Evolutionary conservation across 2,329 filamentous ascomycete genomes (phyloP), one percentile per base, ranked within the genome.

Genomic region (Penicillium sp.): DNA sequence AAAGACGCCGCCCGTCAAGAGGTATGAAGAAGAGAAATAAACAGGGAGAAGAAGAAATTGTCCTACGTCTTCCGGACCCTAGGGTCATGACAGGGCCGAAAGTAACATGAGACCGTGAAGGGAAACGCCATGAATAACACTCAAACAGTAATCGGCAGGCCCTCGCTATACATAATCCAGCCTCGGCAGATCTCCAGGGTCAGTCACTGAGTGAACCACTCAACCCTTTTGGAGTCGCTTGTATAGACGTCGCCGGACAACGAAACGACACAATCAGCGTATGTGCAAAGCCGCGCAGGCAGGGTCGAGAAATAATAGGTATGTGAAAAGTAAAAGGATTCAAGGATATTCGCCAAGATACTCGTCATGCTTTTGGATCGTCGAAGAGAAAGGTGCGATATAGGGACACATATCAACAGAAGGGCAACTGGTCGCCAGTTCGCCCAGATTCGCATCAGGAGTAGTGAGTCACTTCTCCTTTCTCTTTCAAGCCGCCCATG

Each of bases 401-500:
- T 18, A 32, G 13, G 15, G 25, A 20, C 24, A 23, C 8, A 10
- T 44, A 42, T 44, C 29, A 12, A 35, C 47, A 24, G 33, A 20
- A 35, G 37, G 35, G 41, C 45, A 41, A 12, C 24, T 4, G 41
- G 28, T 31, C 31, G 8, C 31, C 13, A 6, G 12, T 1, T 15
- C 24, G 8, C 31, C 31, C 39, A 12, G 23, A 9, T 42, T 44
- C 44, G 20, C 49, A 52, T 59, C 63, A 73, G 27, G 67, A 67
- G 59, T 68, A 72, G 57, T 62, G 59, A 40, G 64, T 67, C 28
- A 54, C 44, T 49, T 70, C 65, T 35, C 87, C 81, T 78, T 95
- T 95, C 78, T 97, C 93, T 74, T 91, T 95, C 60, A 97, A 76
- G 12, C 93, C 93, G 44, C 93, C 93, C 67, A 97, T 95, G 57